These are phyloP conservation scores for Dendrothele bispora DNA, from an alignment of 768 basidiomycete species.

Conservation along the genomic window DNA sequence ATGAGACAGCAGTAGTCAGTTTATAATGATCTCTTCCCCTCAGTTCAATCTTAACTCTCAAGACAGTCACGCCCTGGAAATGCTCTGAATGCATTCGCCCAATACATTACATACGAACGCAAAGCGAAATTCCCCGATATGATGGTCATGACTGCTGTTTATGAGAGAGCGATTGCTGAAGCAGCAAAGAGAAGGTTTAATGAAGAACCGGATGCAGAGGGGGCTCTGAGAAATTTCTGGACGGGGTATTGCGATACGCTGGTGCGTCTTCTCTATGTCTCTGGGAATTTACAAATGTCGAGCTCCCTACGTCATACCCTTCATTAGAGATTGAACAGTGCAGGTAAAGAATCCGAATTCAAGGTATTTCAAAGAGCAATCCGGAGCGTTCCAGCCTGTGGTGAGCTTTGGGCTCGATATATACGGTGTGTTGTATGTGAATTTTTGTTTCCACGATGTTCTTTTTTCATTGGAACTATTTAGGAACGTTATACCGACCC, in stretches of 20 bases:
- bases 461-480: slow-evolving; percentile 1
- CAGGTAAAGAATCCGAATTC: slow-evolving; percentile 40
- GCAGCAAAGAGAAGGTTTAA: slow-evolving; percentile 59
- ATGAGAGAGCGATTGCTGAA: slow-evolving; percentile 76
- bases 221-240: slow-evolving; percentile 69
- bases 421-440: slow-evolving; percentile 64
- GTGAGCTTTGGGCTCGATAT: slow-evolving; percentile 78
- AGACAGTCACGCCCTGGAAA: slow-evolving; percentile 33
- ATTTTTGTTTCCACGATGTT: neutral
- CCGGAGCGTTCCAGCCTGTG: slow-evolving; percentile 73
- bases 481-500: slow-evolving; percentile 45
- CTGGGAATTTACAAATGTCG: neutral
- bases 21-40: neutral
- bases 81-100: slow-evolving; percentile 61
- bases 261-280: slow-evolving; percentile 37
- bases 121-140: slow-evolving; percentile 58
- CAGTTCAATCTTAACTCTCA: neutral
- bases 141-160: slow-evolving; percentile 55
- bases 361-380: slow-evolving; percentile 54
- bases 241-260: slow-evolving; percentile 66
- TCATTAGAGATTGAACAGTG: slow-evolving; percentile 46
- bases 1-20: slow-evolving; percentile 62
- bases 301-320: slow-evolving; percentile 1
- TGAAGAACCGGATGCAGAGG: slow-evolving; percentile 57
- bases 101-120: slow-evolving; percentile 64